Percentiles rank a stretch among this genome's conserved stretches.
Evolutionary conservation across 2,329 filamentous ascomycete species (phyloP).

Genomic region (Coleophoma crateriformis): DNA sequence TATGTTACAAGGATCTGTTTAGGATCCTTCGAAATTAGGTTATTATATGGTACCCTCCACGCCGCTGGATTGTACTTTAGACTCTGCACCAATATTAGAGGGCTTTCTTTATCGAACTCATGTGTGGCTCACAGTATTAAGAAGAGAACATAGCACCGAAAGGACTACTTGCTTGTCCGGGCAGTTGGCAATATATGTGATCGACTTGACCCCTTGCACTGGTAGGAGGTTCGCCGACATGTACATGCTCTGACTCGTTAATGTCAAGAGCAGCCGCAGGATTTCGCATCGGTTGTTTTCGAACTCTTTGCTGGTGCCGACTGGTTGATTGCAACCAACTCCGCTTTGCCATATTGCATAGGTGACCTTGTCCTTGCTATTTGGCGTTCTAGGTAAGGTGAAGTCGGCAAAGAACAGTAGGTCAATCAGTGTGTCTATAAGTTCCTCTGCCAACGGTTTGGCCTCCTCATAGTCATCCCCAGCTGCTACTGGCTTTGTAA

Average conservation of each 20-base stretch:
- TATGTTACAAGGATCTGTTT: slow-evolving; percentile 90
- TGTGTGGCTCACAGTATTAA: slow-evolving; percentile 73
- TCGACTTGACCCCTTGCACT: slow-evolving; percentile 72
- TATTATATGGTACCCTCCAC: slow-evolving; percentile 92
- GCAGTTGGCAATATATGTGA: slow-evolving; percentile 85
- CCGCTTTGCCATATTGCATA: slow-evolving; percentile 98
- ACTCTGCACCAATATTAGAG: slow-evolving; percentile 47
- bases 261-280: slow-evolving; percentile 74
- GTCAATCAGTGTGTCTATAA: slow-evolving; percentile 85
- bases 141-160: slow-evolving; percentile 81
- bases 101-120: slow-evolving; percentile 2
- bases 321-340: slow-evolving; percentile 86
- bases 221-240: slow-evolving; percentile 75
- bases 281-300: slow-evolving; percentile 93
- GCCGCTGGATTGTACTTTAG: slow-evolving; percentile 93
- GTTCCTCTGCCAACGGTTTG: slow-evolving; percentile 84
- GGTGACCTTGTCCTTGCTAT: slow-evolving; percentile 72
- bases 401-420: slow-evolving; percentile 89
- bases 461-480: slow-evolving; percentile 70
- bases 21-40: slow-evolving; percentile 84
- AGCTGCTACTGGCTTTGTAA: slow-evolving; percentile 39
- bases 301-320: slow-evolving; percentile 83
- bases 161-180: slow-evolving; percentile 88
- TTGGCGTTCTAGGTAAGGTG: slow-evolving; percentile 69
- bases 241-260: slow-evolving; percentile 92